phyloP scores from a whole-genome alignment of 805 yeast species.

The Sugiyamaella mastotermitis region DNA sequence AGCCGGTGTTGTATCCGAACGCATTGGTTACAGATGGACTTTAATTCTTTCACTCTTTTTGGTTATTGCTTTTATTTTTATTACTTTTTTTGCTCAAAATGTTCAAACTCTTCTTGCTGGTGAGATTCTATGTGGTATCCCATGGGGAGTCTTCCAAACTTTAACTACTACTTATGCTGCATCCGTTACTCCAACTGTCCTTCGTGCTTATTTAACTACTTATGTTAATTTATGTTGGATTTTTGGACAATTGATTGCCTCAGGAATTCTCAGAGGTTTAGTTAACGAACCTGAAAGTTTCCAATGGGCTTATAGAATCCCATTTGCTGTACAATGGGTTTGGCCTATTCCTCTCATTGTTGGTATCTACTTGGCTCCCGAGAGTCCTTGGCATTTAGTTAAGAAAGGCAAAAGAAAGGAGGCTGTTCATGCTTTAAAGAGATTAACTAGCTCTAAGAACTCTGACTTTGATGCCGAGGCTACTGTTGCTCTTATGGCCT shows the following conservation, averaged over 20 bases:
- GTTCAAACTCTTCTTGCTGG: slow-evolving; percentile 35
- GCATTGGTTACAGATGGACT: slow-evolving; percentile 41
- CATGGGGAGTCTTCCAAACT: slow-evolving; percentile 53
- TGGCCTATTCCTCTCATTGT: slow-evolving; percentile 48
- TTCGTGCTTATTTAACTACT: slow-evolving; percentile 47
- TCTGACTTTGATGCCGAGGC: slow-evolving; percentile 29
- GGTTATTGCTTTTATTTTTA: slow-evolving; percentile 38
- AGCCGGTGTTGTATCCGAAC: slow-evolving; percentile 41
- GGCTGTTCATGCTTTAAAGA: slow-evolving; percentile 37
- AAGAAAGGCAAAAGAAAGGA: slow-evolving; percentile 36
- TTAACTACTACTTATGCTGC: slow-evolving; percentile 50
- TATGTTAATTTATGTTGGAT: slow-evolving; percentile 51
- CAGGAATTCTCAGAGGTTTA: slow-evolving; percentile 45
- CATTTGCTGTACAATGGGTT: slow-evolving; percentile 56
- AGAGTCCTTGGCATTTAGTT: slow-evolving; percentile 54
- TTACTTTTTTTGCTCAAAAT: slow-evolving; percentile 45
- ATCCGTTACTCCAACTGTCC: slow-evolving; percentile 48
- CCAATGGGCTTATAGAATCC: slow-evolving; percentile 43
- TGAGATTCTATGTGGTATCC: slow-evolving; percentile 34
- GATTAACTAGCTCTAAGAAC: slow-evolving; percentile 34
- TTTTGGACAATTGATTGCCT: slow-evolving; percentile 51
- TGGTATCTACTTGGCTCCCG: slow-evolving; percentile 39
- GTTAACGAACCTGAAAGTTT: slow-evolving; percentile 19
- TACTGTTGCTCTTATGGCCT: slow-evolving; percentile 39
- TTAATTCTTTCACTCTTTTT: slow-evolving; percentile 32